phyloP scores from a whole-genome alignment of 1,284 basidiomycete species.

The Ceratobasidium theobromae region DNA sequence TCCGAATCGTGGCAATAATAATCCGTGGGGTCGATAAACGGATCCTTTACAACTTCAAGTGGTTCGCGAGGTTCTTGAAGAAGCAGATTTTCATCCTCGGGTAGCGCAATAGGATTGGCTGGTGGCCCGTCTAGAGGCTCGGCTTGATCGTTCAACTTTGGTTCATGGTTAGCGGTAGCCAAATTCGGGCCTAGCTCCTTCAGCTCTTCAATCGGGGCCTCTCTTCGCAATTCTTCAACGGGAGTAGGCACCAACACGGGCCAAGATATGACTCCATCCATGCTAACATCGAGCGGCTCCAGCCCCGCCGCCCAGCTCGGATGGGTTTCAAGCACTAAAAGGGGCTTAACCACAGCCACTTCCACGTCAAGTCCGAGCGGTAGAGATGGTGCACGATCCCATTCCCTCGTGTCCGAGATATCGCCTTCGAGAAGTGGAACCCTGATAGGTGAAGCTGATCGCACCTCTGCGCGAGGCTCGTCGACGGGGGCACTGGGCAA shows the following conservation, averaged over 20 bases:
- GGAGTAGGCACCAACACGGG: neutral
- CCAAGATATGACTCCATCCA: constrained; percentile 1
- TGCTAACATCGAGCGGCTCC: neutral
- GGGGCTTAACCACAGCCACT: neutral
- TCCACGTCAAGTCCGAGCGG: neutral
- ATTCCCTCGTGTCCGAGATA: constrained; percentile 1
- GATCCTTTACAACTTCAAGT: neutral
- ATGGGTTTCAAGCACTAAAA: neutral
- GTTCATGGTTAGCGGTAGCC: no score
- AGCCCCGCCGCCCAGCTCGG: neutral
- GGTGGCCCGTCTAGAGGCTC: no score
- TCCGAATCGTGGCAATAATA: neutral
- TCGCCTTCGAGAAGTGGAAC: neutral
- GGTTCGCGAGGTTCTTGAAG: neutral
- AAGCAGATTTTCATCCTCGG: neutral
- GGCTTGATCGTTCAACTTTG: no score
- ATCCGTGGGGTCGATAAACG: neutral
- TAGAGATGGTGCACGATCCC: neutral
- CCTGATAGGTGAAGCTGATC: neutral
- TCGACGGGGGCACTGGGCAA: neutral
- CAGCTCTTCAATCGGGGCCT: neutral
- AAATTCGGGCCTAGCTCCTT: neutral
- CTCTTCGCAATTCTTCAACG: neutral
- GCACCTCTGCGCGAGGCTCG: neutral
- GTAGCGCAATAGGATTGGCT: no score